Evolutionary conservation across 2,329 filamentous ascomycete genomes (phyloP).

Genomic region (Coniochaeta prunicola): DNA sequence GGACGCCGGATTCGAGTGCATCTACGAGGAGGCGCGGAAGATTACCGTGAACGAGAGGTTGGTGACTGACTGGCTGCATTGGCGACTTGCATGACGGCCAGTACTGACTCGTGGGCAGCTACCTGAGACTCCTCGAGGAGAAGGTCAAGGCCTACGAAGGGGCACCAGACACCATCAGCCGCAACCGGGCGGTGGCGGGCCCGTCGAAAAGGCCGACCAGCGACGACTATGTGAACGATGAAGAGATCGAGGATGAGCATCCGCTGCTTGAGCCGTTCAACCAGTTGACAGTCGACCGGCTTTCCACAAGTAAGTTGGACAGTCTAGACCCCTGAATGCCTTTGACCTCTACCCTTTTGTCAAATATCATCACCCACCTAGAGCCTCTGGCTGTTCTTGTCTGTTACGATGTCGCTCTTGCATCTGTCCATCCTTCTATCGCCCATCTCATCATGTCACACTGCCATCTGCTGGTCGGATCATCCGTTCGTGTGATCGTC

Average conservation of each 20-base stretch:
- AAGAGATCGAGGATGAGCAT: slow-evolving; percentile 24
- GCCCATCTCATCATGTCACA: too few species aligned
- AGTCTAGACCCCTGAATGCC: background rate
- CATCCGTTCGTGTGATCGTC: background rate
- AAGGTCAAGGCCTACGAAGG: slow-evolving; percentile 23
- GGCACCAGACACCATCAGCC: background rate
- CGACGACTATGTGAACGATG: slow-evolving; percentile 7
- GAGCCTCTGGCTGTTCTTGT: too few species aligned
- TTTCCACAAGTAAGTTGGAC: slow-evolving; percentile 17
- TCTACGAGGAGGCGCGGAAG: slow-evolving; percentile 27
- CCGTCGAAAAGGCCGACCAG: background rate
- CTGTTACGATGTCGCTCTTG: too few species aligned
- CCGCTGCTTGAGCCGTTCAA: slow-evolving; percentile 25
- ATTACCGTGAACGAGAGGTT: slow-evolving; percentile 26
- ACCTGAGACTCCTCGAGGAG: slow-evolving; percentile 23
- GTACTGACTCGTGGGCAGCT: slow-evolving; percentile 12
- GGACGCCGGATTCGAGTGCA: slow-evolving; percentile 19
- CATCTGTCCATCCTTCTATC: background rate
- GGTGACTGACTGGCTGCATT: too few species aligned
- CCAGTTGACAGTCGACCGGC: slow-evolving; percentile 24
- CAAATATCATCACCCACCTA: too few species aligned
- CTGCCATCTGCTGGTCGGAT: too few species aligned
- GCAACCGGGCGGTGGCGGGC: background rate
- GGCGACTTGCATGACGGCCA: background rate
- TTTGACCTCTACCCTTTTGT: background rate